phyloP scores from a whole-genome alignment of 768 basidiomycete genomes.

The Gelatoporia subvermispora region DNA sequence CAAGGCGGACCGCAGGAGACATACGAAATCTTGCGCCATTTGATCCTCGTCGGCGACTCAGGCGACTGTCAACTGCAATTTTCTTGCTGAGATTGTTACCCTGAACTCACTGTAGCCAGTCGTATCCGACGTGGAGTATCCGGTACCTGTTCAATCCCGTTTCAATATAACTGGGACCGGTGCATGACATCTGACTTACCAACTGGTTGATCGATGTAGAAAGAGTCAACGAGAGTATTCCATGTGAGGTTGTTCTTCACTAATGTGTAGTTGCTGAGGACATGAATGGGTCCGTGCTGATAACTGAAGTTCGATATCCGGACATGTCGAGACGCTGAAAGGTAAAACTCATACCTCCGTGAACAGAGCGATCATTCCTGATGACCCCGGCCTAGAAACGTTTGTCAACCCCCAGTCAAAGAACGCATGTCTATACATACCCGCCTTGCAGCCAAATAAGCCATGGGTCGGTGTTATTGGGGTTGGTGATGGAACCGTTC shows the following conservation, averaged over 20 bases:
- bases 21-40: conserved; percentile 47
- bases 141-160: conserved; percentile 36
- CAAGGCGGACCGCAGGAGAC: conserved; percentile 10
- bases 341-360: conserved; percentile 37
- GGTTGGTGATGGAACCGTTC: conserved; percentile 40
- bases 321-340: background rate
- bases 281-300: conserved; percentile 65
- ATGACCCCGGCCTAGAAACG: conserved; percentile 51
- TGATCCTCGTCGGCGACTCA: conserved; percentile 60
- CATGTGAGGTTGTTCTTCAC: conserved; percentile 51
- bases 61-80: background rate
- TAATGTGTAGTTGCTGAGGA: conserved; percentile 46
- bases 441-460: conserved; percentile 74
- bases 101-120: conserved; percentile 47
- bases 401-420: background rate
- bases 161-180: background rate
- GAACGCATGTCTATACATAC: conserved; percentile 24
- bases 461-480: conserved; percentile 51
- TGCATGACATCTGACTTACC: conserved; percentile 8
- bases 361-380: conserved; percentile 59
- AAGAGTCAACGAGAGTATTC: conserved; percentile 55
- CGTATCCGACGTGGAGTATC: conserved; percentile 57
- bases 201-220: conserved; percentile 73
- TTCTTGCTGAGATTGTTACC: too few species aligned
- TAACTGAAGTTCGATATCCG: background rate